Percentiles rank a stretch among this genome's conserved stretches.
Evolutionary conservation across 164 flowering plant genomes (phyloP).

Genomic region (Nymphaea thermarum): DNA sequence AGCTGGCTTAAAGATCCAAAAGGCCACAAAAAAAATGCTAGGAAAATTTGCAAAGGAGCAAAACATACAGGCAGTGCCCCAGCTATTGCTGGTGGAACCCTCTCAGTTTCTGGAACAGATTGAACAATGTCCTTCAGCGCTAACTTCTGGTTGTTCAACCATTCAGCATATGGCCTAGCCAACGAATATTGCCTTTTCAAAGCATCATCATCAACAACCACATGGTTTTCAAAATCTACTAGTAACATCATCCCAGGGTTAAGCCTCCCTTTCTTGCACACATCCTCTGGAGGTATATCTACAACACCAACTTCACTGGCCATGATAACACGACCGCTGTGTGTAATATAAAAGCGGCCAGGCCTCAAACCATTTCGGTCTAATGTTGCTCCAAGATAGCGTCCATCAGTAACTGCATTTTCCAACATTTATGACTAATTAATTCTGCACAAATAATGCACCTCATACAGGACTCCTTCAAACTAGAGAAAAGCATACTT

Average conservation of each 20-base stretch:
- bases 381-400: constrained; percentile 96
- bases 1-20: neutral
- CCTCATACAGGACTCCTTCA: too few species aligned
- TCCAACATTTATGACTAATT: neutral
- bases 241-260: constrained; percentile 99
- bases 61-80: constrained; percentile 50
- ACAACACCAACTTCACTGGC: constrained; percentile 99
- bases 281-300: constrained; percentile 91
- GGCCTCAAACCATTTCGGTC: constrained; percentile 98
- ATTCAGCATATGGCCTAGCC: constrained; percentile 89
- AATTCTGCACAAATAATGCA: too few species aligned
- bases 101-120: constrained; percentile 52
- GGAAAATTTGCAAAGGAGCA: neutral
- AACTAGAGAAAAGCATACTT: too few species aligned
- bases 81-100: constrained; percentile 46
- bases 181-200: constrained; percentile 81
- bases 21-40: neutral
- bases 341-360: constrained; percentile 90
- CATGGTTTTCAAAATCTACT: constrained; percentile 94
- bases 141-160: constrained; percentile 87
- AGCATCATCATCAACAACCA: constrained; percentile 95
- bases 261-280: constrained; percentile 81
- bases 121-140: constrained; percentile 59
- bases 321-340: constrained; percentile 93
- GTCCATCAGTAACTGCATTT: constrained; percentile 94